Conservation (phyloP, 2,329 filamentous ascomycete species). For the Aspergillus pseudotamarii region DNA sequence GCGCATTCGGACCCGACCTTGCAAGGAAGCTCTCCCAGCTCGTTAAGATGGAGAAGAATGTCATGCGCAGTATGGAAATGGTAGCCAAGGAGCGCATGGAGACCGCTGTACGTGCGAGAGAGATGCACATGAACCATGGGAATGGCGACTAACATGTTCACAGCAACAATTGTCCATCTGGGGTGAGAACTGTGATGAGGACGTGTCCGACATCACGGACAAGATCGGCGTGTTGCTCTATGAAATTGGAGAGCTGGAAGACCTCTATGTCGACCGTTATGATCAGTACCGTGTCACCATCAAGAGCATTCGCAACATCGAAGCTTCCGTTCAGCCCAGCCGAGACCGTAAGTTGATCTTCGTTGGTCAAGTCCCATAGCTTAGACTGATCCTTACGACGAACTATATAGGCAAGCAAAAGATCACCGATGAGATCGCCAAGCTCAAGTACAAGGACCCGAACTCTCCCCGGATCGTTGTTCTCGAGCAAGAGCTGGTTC, state of each 20-base stretch:
- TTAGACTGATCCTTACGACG: background rate
- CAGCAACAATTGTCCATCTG: slow-evolving; percentile 98
- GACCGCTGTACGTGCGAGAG: slow-evolving; percentile 73
- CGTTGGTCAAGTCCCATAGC: background rate
- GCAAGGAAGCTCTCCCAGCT: slow-evolving; percentile 97
- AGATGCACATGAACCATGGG: slow-evolving; percentile 16
- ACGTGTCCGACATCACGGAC: slow-evolving; percentile 98
- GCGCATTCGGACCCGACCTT: slow-evolving; percentile 73
- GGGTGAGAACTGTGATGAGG: slow-evolving; percentile 94
- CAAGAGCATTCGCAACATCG: slow-evolving; percentile 99
- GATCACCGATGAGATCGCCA: slow-evolving; percentile 97
- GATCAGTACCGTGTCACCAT: slow-evolving; percentile 99
- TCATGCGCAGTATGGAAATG: slow-evolving; percentile 96
- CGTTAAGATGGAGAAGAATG: slow-evolving; percentile 99
- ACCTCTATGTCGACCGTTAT: slow-evolving; percentile 97
- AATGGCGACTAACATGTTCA: slow-evolving; percentile 14
- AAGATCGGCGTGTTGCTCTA: slow-evolving; percentile 97
- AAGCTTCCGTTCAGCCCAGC: slow-evolving; percentile 96
- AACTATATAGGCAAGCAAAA: slow-evolving; percentile 84
- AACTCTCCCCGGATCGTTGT: slow-evolving; percentile 98
- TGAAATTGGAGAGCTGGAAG: slow-evolving; percentile 96
- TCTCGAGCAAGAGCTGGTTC: slow-evolving; percentile 96
- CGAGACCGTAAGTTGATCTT: slow-evolving; percentile 77
- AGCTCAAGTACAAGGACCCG: slow-evolving; percentile 99
- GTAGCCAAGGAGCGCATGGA: slow-evolving; percentile 98